Evolutionary conservation across 768 basidiomycete species (phyloP).

Genomic region (Leucosporidium yakuticum): DNA sequence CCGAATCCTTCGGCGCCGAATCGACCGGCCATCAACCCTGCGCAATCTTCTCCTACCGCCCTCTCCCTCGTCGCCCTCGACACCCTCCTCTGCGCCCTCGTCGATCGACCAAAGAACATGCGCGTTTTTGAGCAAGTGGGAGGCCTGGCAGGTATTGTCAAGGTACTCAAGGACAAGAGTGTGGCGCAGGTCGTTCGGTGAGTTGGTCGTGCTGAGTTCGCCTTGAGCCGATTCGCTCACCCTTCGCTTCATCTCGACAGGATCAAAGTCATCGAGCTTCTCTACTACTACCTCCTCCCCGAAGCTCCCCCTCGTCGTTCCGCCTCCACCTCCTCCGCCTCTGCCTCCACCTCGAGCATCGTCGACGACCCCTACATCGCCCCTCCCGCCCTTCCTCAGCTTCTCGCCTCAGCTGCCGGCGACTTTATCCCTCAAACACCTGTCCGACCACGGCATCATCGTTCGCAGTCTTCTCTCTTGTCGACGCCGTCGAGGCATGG

Average conservation of each 20-base stretch:
- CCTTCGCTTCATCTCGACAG: slow-evolving; percentile 46
- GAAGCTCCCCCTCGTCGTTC: slow-evolving; percentile 46
- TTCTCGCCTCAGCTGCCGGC: slow-evolving; percentile 14
- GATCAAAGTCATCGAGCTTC: slow-evolving; percentile 92
- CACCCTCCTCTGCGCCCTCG: slow-evolving; percentile 78
- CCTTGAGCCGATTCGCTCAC: background rate
- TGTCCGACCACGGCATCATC: background rate
- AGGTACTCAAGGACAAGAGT: slow-evolving; percentile 74
- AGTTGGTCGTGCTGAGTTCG: background rate
- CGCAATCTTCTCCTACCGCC: background rate
- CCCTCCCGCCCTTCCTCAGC: background rate
- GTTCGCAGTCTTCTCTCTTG: background rate
- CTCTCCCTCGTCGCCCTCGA: slow-evolving; percentile 73
- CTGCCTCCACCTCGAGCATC: slow-evolving; percentile 8
- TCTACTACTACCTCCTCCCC: slow-evolving; percentile 90
- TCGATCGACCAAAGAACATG: slow-evolving; percentile 69
- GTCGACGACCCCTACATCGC: background rate
- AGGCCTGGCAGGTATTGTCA: slow-evolving; percentile 78
- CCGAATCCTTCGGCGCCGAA: no score
- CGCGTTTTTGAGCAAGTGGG: slow-evolving; percentile 69
- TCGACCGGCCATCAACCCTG: background rate
- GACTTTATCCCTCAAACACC: slow-evolving; percentile 34
- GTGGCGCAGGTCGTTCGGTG: slow-evolving; percentile 85
- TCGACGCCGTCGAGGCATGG: background rate
- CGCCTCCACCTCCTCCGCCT: background rate